Percentiles rank a stretch among this genome's conserved stretches.
Conservation (phyloP, 352 stramenopile genomes). For the Globisporangium takayamanum region DNA sequence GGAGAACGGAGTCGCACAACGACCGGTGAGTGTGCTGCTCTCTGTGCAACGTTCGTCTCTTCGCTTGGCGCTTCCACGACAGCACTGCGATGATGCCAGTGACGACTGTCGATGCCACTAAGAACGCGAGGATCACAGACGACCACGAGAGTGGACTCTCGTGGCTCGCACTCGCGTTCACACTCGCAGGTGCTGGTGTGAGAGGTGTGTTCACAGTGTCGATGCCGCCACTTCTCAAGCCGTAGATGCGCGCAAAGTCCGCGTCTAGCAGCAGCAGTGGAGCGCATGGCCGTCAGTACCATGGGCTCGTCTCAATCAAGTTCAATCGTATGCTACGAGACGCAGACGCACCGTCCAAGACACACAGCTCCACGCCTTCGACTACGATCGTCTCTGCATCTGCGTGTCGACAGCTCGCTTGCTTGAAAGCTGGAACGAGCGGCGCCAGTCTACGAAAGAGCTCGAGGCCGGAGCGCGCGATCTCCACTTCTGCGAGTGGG, state of each 20-base stretch:
- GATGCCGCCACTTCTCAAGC: neutral
- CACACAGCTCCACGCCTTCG: neutral
- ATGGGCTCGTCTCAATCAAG: neutral
- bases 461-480: slow-evolving; percentile 8
- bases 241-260: slow-evolving; percentile 10
- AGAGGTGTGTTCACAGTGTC: neutral
- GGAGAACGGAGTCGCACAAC: too few species aligned
- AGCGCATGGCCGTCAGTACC: neutral
- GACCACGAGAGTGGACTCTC: too few species aligned
- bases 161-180: too few species aligned
- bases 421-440: slow-evolving; percentile 1
- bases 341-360: neutral
- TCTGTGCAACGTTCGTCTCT: too few species aligned
- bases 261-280: slow-evolving; percentile 1
- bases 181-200: too few species aligned
- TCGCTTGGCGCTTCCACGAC: too few species aligned
- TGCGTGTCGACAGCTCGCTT: slow-evolving; percentile 1
- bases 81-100: too few species aligned
- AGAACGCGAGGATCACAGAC: too few species aligned
- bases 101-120: too few species aligned
- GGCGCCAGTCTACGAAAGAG: neutral
- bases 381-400: neutral
- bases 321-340: neutral
- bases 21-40: too few species aligned
- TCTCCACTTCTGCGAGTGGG: slow-evolving; percentile 11